Evolutionary conservation across 768 basidiomycete genomes (phyloP).

Genomic region (Suillus cothurnatus): DNA sequence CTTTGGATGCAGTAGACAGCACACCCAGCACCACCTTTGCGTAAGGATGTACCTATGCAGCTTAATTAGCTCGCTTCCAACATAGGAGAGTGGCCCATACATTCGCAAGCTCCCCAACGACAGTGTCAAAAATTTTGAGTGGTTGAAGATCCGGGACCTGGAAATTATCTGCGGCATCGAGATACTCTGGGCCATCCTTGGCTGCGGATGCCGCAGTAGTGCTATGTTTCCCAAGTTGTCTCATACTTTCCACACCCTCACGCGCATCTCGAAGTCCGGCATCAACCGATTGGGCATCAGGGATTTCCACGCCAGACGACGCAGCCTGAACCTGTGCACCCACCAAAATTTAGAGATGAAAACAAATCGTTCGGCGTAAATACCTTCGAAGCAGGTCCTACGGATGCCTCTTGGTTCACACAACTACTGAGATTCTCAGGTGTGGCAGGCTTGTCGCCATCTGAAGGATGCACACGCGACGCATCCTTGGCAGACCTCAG

Average conservation of each 20-base stretch:
- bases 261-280: neutral
- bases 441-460: neutral
- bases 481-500: too few species aligned
- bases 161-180: neutral
- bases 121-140: slow-evolving; percentile 3
- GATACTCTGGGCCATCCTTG: neutral
- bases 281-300: neutral
- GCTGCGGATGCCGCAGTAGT: neutral
- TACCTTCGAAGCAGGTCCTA: neutral
- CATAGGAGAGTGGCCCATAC: neutral
- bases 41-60: slow-evolving; percentile 10
- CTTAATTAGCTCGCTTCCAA: neutral
- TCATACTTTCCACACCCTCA: neutral
- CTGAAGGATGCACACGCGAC: too few species aligned
- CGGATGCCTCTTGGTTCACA: neutral
- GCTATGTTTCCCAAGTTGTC: neutral
- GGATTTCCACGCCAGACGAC: neutral
- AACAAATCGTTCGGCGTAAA: neutral
- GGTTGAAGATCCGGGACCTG: slow-evolving; percentile 1
- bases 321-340: neutral
- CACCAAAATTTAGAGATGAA: neutral
- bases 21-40: slow-evolving; percentile 7
- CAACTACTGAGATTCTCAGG: neutral
- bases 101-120: neutral
- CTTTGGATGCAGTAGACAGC: slow-evolving; percentile 3